These are phyloP conservation scores for Salicornia ramosissima DNA, from an alignment of 148 eudicot genomes.

Conservation along the genomic window DNA sequence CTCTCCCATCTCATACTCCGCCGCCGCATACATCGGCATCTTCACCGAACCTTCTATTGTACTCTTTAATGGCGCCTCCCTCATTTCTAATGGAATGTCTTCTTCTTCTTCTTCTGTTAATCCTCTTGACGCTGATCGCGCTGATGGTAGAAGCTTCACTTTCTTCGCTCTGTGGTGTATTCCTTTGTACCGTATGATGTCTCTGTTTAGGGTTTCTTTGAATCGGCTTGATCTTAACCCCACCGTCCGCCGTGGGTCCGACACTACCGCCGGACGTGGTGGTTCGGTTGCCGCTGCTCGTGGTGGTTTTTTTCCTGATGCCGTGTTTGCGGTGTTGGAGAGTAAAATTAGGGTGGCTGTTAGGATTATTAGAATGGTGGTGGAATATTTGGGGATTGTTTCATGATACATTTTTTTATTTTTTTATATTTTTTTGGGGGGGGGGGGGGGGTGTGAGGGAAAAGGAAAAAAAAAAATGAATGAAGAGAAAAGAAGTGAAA, in stretches of 20 bases:
- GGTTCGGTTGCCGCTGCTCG: neutral
- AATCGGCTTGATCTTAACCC: neutral
- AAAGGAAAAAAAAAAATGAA: neutral
- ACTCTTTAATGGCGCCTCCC: conserved; percentile 23
- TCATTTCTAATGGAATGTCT: conserved; percentile 12
- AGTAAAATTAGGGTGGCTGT: neutral
- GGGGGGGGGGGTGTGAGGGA: too few species aligned
- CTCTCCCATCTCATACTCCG: conserved; percentile 38
- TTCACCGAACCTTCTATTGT: conserved; percentile 21
- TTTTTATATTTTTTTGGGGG: neutral
- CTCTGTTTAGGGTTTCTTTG: conserved; percentile 3
- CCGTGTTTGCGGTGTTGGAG: neutral
- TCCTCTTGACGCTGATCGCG: neutral
- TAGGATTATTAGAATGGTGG: neutral
- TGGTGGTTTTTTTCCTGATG: neutral
- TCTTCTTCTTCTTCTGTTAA: conserved; percentile 18
- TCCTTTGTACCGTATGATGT: conserved; percentile 11
- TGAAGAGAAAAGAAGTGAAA: neutral
- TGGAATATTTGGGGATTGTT: neutral
- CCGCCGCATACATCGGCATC: conserved; percentile 31
- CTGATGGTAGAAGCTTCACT: neutral
- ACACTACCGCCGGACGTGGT: neutral
- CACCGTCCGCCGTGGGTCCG: neutral
- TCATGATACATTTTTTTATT: neutral
- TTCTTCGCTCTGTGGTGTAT: neutral